Conservation (phyloP, 129 eudicot genomes). For the Flaveria sonorensis region DNA sequence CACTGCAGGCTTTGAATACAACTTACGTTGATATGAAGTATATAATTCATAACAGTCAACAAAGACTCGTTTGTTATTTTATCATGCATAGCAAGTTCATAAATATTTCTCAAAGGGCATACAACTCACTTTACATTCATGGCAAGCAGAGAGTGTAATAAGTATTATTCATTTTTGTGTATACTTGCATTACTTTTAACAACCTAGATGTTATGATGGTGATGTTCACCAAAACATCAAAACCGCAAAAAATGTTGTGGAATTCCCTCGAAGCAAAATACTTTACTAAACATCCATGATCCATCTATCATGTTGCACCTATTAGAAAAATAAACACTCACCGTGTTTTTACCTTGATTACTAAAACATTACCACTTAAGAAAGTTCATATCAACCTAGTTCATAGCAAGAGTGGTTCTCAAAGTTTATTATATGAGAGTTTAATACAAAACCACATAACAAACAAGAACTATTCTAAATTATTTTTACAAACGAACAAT, state of each 20-base stretch:
- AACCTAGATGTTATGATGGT: neutral
- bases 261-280: neutral
- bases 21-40: neutral
- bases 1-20: slow-evolving; percentile 2
- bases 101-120: neutral
- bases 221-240: neutral
- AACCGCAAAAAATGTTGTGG: neutral
- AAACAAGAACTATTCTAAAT: no score
- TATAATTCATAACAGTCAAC: neutral
- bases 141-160: neutral
- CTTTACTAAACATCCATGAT: no score
- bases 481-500: no score
- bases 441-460: no score
- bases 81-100: neutral
- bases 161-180: neutral
- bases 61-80: neutral
- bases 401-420: no score
- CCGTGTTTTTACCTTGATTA: no score
- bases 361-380: no score
- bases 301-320: no score
- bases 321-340: no score
- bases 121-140: neutral
- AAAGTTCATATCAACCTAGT: no score
- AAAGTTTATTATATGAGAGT: no score
- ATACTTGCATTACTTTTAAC: neutral